These are phyloP conservation scores for Amanita inopinata DNA, from an alignment of 768 basidiomycete genomes.

Conservation along the genomic window DNA sequence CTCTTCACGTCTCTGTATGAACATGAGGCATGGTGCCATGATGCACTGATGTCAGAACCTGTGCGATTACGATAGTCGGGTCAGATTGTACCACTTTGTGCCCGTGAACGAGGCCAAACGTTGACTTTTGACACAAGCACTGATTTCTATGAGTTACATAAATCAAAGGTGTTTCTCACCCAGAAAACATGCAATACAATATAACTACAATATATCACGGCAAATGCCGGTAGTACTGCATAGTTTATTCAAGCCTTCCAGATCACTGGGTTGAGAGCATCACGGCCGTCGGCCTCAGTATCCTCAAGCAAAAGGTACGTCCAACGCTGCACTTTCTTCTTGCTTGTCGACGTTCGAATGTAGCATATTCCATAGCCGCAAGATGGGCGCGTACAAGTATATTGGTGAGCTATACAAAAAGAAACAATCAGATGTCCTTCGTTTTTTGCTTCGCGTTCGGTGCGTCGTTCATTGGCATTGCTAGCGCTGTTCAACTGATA, in stretches of 20 bases:
- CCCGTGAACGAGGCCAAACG: too few relatives aligned
- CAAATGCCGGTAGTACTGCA: constrained; percentile 27
- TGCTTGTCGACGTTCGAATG: constrained; percentile 8
- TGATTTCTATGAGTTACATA: too few relatives aligned
- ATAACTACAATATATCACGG: constrained; percentile 14
- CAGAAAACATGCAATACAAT: too few relatives aligned
- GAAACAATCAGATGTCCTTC: constrained; percentile 95
- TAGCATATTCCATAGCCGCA: constrained; percentile 27
- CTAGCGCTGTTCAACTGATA: not conserved
- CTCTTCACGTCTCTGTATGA: too few relatives aligned
- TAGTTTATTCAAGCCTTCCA: constrained; percentile 26
- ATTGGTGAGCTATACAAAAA: constrained; percentile 97
- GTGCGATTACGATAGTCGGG: too few relatives aligned
- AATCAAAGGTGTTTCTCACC: too few relatives aligned
- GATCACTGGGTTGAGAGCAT: constrained; percentile 13
- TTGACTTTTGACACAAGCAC: too few relatives aligned
- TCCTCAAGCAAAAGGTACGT: constrained; percentile 32
- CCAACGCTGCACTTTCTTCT: constrained; percentile 12
- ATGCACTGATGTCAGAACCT: too few relatives aligned
- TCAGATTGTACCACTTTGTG: too few relatives aligned
- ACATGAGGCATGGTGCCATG: too few relatives aligned
- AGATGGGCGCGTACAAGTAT: constrained; percentile 94
- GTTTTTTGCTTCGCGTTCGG: constrained; percentile 96
- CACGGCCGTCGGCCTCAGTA: constrained; percentile 23
- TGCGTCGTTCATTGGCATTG: constrained; percentile 24